Conservation (phyloP, 116 monocot species). For the Cymodocea nodosa region DNA sequence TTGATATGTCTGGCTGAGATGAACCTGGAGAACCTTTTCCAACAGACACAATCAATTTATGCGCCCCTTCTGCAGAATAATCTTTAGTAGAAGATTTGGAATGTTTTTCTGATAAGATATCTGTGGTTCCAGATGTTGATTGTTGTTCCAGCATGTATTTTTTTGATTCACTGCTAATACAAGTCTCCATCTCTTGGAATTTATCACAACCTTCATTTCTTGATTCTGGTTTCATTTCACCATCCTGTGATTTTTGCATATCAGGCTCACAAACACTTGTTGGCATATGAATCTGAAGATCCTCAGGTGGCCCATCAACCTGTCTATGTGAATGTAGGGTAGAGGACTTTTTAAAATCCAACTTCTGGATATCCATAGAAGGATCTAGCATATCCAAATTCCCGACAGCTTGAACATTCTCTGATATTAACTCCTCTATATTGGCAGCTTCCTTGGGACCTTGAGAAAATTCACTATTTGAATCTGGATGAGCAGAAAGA, state of each 20-base stretch:
- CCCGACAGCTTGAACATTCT: neutral
- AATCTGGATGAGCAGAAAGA: slow-evolving; percentile 5
- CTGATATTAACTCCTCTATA: slow-evolving; percentile 16
- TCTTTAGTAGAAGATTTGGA: slow-evolving; percentile 12
- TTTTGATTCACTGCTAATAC: slow-evolving; percentile 6
- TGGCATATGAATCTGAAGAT: slow-evolving; percentile 4
- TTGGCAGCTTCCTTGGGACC: slow-evolving; percentile 14
- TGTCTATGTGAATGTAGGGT: neutral
- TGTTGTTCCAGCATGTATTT: slow-evolving; percentile 8
- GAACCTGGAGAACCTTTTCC: slow-evolving; percentile 27
- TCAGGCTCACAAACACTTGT: slow-evolving; percentile 4
- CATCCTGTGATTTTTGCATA: slow-evolving; percentile 15
- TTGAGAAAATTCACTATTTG: slow-evolving; percentile 10
- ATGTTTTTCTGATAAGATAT: slow-evolving; percentile 14
- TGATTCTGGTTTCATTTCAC: slow-evolving; percentile 11
- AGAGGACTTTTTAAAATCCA: neutral
- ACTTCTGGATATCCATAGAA: neutral
- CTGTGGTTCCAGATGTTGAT: neutral
- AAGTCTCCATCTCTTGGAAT: neutral
- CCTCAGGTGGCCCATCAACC: slow-evolving; percentile 3
- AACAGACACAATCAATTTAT: slow-evolving; percentile 13
- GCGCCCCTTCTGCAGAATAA: slow-evolving; percentile 3
- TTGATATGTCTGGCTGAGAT: slow-evolving; percentile 14
- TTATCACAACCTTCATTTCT: slow-evolving; percentile 6
- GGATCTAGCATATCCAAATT: neutral